Percentiles rank a stretch among this genome's conserved stretches.
These are phyloP conservation scores for Arthrobotrys sphaeroides DNA, from an alignment of 2,329 filamentous ascomycete genomes.

Conservation along the genomic window DNA sequence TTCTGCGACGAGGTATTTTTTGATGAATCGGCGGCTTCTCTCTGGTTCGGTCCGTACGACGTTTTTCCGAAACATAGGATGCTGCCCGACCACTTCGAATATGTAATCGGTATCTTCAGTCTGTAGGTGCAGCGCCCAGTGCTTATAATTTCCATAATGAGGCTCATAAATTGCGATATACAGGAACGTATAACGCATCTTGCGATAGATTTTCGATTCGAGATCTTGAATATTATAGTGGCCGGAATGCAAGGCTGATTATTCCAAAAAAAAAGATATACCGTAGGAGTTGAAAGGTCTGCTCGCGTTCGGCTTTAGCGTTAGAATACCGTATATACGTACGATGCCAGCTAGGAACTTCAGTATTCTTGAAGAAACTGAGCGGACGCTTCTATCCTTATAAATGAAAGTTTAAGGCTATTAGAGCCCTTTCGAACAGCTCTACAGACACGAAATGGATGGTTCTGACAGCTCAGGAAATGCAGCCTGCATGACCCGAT, in stretches of 20 bases:
- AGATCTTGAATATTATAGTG: neutral
- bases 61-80: constrained; percentile 26
- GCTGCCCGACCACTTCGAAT: constrained; percentile 33
- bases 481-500: neutral
- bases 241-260: neutral
- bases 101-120: neutral
- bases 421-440: too few relatives aligned
- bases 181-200: constrained; percentile 19
- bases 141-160: constrained; percentile 29
- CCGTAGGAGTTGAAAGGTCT: neutral
- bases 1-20: constrained; percentile 35
- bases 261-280: neutral
- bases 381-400: neutral
- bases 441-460: neutral
- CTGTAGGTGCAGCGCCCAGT: constrained; percentile 30
- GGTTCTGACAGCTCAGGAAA: neutral
- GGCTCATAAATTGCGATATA: constrained; percentile 37
- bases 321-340: neutral
- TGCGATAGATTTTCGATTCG: neutral
- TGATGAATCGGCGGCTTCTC: constrained; percentile 18
- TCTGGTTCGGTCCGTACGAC: neutral
- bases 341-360: neutral
- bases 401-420: neutral
- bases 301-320: neutral
- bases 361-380: neutral